Evolutionary conservation across 495 filamentous ascomycete species (phyloP).

Genomic region (Penicillium angulare): DNA sequence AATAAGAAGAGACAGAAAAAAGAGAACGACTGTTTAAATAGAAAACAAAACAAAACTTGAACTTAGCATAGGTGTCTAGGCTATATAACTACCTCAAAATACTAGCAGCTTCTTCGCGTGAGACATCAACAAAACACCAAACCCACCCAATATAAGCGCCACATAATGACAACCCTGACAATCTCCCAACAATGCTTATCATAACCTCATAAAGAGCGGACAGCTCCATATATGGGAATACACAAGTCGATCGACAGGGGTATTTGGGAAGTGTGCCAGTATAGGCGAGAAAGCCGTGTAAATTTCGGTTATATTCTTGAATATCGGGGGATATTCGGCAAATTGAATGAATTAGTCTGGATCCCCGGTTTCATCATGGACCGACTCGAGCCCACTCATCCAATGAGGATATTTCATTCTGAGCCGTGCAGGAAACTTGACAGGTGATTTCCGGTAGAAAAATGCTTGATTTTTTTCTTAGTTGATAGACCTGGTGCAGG

Average conservation of each 20-base stretch:
- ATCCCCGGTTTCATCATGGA: neutral
- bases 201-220: neutral
- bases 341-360: neutral
- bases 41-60: too few species aligned
- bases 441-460: too few species aligned
- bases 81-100: too few species aligned
- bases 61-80: too few species aligned
- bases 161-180: neutral
- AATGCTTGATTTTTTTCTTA: too few species aligned
- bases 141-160: too few species aligned
- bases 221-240: neutral
- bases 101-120: too few species aligned
- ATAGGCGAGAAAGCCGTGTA: neutral
- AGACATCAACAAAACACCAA: too few species aligned
- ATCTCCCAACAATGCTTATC: neutral
- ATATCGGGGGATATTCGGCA: slow-evolving; percentile 2
- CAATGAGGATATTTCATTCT: neutral
- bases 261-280: neutral
- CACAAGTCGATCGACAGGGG: neutral
- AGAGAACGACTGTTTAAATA: neutral
- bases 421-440: too few species aligned
- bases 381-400: neutral
- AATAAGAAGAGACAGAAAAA: neutral
- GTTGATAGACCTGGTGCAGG: too few species aligned
- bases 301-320: neutral